A percentile compares a stretch with the other conserved stretches of the same genome.
Conservation (phyloP, 257 asterid genomes). For the Nicotiana otophora region DNA sequence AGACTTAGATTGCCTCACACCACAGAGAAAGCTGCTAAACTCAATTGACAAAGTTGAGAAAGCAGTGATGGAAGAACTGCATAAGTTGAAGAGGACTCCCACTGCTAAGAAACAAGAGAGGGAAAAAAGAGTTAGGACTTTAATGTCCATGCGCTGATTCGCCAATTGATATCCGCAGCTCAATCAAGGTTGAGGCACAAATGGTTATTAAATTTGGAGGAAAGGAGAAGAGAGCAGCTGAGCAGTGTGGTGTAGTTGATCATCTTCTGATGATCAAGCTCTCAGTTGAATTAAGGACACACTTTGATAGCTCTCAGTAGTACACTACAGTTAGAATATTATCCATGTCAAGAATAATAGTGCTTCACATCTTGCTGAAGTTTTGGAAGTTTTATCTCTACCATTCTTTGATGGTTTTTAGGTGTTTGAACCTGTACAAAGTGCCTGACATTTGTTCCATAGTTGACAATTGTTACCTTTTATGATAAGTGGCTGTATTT, state of each 20-base stretch:
- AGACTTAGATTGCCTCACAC: slow-evolving; percentile 47
- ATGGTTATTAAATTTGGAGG: slow-evolving; percentile 13
- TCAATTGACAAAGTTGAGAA: slow-evolving; percentile 64
- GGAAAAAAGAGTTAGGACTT: slow-evolving; percentile 50
- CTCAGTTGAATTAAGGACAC: slow-evolving; percentile 29
- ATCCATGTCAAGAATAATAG: no score
- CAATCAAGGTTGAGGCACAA: slow-evolving; percentile 58
- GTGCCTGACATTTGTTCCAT: no score
- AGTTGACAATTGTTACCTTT: no score
- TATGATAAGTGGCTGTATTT: no score
- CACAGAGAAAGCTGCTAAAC: slow-evolving; percentile 61
- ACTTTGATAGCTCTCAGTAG: not conserved
- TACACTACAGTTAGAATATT: no score
- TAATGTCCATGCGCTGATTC: slow-evolving; percentile 73
- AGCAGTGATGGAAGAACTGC: slow-evolving; percentile 67
- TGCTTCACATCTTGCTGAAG: no score
- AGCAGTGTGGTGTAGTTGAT: slow-evolving; percentile 25
- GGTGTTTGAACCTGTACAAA: no score
- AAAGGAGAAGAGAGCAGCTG: slow-evolving; percentile 16
- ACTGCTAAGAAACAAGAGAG: slow-evolving; percentile 55
- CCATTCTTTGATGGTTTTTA: no score
- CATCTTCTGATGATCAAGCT: slow-evolving; percentile 45
- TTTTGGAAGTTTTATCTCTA: no score
- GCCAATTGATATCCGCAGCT: not conserved
- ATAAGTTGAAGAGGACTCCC: slow-evolving; percentile 58